These are phyloP conservation scores for Crucihimalaya himalaica DNA, from an alignment of 345 rosid species.

Conservation along the genomic window DNA sequence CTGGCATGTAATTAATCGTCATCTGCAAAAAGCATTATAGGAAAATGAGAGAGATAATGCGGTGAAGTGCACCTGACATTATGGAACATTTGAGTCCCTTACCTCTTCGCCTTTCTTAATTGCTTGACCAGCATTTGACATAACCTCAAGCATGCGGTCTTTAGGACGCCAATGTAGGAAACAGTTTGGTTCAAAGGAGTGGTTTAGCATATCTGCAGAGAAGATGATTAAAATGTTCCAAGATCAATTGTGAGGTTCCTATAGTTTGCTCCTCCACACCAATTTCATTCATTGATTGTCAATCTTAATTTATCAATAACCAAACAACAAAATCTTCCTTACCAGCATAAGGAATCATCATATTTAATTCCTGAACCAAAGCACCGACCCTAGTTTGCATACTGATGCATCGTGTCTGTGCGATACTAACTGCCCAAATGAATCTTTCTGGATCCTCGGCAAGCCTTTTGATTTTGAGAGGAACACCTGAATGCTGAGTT, in stretches of 20 bases:
- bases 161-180: conserved; percentile 94
- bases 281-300: background rate
- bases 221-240: background rate
- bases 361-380: conserved; percentile 78
- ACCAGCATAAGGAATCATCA: conserved; percentile 98
- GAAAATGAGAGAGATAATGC: background rate
- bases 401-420: conserved; percentile 80
- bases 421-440: conserved; percentile 83
- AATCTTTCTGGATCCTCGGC: conserved; percentile 82
- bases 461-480: conserved; percentile 88
- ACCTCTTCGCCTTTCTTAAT: conserved; percentile 91
- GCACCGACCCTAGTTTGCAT: conserved; percentile 86
- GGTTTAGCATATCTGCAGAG: conserved; percentile 88
- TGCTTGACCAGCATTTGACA: conserved; percentile 89
- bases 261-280: background rate
- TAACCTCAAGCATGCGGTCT: conserved; percentile 95
- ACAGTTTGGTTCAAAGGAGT: conserved; percentile 87
- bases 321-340: conserved; percentile 9
- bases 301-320: background rate
- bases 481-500: conserved; percentile 71
- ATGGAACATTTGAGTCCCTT: conserved; percentile 20
- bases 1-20: conserved; percentile 79
- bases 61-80: conserved; percentile 14
- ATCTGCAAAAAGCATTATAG: conserved; percentile 47
- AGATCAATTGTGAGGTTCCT: background rate